Evolutionary conservation across 768 basidiomycete species (phyloP).

Genomic region (Kwoniella bestiolae): DNA sequence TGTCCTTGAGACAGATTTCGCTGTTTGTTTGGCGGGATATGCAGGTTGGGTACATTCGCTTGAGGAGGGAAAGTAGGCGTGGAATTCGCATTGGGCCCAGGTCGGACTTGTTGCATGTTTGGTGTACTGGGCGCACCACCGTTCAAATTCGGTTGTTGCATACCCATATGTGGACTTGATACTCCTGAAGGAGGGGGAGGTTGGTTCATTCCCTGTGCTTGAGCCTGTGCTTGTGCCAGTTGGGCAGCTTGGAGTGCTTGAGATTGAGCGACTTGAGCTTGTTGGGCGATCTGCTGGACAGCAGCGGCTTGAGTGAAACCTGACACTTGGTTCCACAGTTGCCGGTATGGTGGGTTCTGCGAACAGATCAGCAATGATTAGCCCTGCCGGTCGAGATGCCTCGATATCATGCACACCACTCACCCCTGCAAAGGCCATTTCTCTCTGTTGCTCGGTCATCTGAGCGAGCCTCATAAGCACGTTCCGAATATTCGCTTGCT

Average conservation of each 20-base stretch:
- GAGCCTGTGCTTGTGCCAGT: background rate
- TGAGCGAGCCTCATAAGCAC: conserved; percentile 24
- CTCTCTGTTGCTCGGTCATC: conserved; percentile 34
- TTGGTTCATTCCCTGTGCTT: conserved; percentile 8
- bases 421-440: conserved; percentile 26
- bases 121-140: conserved; percentile 5
- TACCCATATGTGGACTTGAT: conserved; percentile 19
- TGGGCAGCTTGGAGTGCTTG: conserved; percentile 1
- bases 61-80: conserved; percentile 23
- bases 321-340: conserved; percentile 11
- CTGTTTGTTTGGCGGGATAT: conserved; percentile 46
- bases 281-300: conserved; percentile 19
- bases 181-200: conserved; percentile 15
- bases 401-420: conserved; percentile 14
- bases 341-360: conserved; percentile 14
- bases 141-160: conserved; percentile 7
- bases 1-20: conserved; percentile 38
- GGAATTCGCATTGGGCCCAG: conserved; percentile 7
- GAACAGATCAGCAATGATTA: background rate
- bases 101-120: conserved; percentile 17
- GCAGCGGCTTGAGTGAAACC: conserved; percentile 9
- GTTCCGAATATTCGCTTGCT: conserved; percentile 16
- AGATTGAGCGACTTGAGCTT: conserved; percentile 12
- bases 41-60: conserved; percentile 37
- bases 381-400: no score